Conservation (phyloP, 2,329 filamentous ascomycete genomes). For the Raffaelea albimanens region DNA sequence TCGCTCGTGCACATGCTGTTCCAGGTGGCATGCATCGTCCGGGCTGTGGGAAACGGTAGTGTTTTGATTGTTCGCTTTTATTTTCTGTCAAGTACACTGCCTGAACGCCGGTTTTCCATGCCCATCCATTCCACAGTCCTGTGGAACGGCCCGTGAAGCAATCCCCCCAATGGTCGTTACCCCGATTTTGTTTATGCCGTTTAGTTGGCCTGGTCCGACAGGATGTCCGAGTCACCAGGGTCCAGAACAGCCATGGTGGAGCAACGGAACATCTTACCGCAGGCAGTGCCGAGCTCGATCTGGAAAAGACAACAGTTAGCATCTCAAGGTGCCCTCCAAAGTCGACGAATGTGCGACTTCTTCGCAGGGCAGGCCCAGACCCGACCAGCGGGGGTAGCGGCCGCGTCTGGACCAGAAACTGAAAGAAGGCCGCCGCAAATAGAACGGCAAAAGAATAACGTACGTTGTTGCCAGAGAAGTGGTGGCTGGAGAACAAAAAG, state of each 20-base stretch:
- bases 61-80: neutral
- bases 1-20: no score
- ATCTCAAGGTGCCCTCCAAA: constrained; percentile 70
- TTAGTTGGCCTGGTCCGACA: constrained; percentile 65
- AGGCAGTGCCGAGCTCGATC: constrained; percentile 97
- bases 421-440: constrained; percentile 10
- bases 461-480: constrained; percentile 99
- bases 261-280: constrained; percentile 97
- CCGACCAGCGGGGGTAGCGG: constrained; percentile 5
- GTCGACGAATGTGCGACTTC: constrained; percentile 61
- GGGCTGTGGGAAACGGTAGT: neutral
- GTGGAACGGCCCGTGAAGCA: neutral
- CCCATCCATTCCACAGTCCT: constrained; percentile 8
- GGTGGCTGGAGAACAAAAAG: constrained; percentile 58
- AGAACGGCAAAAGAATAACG: constrained; percentile 34
- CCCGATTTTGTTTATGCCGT: neutral
- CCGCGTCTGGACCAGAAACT: constrained; percentile 18
- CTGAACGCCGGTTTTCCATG: constrained; percentile 19
- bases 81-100: constrained; percentile 1
- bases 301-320: constrained; percentile 48
- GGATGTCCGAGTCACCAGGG: constrained; percentile 97
- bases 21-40: no score
- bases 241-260: constrained; percentile 96
- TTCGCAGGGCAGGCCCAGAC: constrained; percentile 68
- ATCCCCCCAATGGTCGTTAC: neutral